Conservation (phyloP, 768 basidiomycete species). For the Tylopilus sp. region DNA sequence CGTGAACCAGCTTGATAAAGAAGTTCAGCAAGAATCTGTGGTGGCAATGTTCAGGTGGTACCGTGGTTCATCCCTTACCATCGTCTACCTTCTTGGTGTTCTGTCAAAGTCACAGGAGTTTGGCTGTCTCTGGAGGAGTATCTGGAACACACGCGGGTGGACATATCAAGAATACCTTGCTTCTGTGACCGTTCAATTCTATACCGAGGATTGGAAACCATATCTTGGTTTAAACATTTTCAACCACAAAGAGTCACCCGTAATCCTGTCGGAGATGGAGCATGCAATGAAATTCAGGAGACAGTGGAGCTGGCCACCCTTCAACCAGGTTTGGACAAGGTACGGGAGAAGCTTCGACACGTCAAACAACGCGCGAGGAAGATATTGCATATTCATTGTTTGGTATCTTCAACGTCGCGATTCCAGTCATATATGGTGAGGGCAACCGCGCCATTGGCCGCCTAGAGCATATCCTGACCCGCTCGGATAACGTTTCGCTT, state of each 20-base stretch:
- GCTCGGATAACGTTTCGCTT: not conserved
- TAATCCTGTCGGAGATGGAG: not conserved
- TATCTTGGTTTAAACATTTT: too few species aligned
- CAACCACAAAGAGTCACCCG: too few species aligned
- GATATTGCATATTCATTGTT: too few species aligned
- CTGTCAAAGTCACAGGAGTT: not conserved
- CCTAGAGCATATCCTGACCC: not conserved
- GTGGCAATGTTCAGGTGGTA: too few species aligned
- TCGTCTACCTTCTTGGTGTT: not conserved
- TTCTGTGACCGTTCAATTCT: not conserved
- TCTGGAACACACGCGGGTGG: too few species aligned
- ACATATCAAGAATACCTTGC: not conserved
- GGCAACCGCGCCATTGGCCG: not conserved
- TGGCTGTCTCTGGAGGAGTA: not conserved
- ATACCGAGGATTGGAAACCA: too few species aligned
- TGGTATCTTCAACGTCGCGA: too few species aligned
- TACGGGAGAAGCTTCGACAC: not conserved
- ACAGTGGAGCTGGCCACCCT: not conserved
- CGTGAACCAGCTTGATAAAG: not conserved
- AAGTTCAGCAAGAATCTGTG: not conserved
- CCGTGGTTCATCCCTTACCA: too few species aligned
- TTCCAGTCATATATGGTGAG: too few species aligned
- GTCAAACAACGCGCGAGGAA: constrained; percentile 6
- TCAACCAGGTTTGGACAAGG: not conserved
- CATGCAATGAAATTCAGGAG: not conserved